Conservation (phyloP, 495 filamentous ascomycete genomes). For the Apiosordaria backusii region DNA sequence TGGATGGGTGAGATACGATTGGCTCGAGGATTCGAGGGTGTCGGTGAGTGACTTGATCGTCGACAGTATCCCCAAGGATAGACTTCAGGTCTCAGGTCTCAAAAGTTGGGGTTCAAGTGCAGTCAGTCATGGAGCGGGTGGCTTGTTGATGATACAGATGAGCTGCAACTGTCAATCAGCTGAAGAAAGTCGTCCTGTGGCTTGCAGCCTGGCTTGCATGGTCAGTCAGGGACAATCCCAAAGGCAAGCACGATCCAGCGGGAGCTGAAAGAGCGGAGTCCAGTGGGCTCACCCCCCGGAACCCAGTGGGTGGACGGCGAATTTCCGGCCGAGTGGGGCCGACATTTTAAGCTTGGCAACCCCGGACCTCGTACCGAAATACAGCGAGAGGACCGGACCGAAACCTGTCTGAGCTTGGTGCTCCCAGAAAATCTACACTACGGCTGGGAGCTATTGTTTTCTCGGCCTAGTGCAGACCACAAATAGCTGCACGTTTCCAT, state of each 20-base stretch:
- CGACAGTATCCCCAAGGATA: background rate
- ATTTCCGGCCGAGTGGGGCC: conserved; percentile 15
- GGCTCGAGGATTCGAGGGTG: background rate
- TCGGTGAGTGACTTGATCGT: background rate
- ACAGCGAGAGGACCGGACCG: background rate
- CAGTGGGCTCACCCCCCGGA: background rate
- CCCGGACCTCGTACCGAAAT: background rate
- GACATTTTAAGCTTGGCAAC: background rate
- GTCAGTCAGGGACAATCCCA: background rate
- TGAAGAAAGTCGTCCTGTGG: background rate
- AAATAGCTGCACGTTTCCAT: background rate
- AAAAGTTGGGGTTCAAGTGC: background rate
- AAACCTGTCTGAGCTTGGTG: background rate
- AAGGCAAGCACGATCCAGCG: conserved; percentile 1
- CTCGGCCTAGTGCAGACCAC: background rate
- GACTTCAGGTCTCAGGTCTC: background rate
- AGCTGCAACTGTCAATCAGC: background rate
- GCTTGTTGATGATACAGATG: background rate
- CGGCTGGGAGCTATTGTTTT: background rate
- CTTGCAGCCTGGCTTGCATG: background rate
- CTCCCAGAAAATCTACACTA: too few relatives aligned
- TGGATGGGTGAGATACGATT: background rate
- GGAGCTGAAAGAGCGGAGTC: conserved; percentile 1
- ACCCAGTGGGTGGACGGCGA: background rate
- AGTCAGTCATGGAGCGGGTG: background rate